Percentiles rank a stretch among this genome's conserved stretches.
Conservation (phyloP, 2,329 filamentous ascomycete species). For the Emergomyces orientalis region DNA sequence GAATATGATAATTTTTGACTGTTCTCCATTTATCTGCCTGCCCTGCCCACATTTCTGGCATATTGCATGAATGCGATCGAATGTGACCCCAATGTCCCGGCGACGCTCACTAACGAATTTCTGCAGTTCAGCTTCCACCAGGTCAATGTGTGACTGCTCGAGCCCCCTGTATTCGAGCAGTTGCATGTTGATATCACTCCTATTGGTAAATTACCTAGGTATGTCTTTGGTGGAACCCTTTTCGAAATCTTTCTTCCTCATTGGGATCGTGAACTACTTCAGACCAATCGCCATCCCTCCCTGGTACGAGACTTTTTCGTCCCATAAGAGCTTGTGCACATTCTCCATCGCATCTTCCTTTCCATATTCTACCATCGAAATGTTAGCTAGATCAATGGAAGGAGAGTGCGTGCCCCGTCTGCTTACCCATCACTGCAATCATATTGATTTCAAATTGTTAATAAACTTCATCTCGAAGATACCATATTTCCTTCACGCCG, state of each 20-base stretch:
- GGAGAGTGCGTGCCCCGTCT: not conserved
- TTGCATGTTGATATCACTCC: not conserved
- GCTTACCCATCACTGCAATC: not conserved
- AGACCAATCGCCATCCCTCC: not conserved
- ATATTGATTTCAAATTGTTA: not conserved
- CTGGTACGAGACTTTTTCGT: no score
- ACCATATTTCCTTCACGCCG: not conserved
- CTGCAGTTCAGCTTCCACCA: not conserved
- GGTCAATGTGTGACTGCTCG: not conserved
- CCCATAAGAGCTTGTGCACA: not conserved
- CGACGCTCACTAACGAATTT: not conserved
- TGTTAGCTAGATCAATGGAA: not conserved
- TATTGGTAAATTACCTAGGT: no score
- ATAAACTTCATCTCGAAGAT: not conserved
- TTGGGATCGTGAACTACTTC: not conserved
- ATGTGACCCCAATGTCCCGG: not conserved
- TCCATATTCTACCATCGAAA: not conserved
- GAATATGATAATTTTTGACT: not conserved
- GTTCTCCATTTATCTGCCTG: no score
- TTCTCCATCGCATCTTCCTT: not conserved
- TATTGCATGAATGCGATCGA: not conserved
- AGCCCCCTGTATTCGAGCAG: not conserved
- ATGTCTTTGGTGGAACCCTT: accelerated
- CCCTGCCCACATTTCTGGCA: not conserved
- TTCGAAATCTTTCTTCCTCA: not conserved